Evolutionary conservation across 2,329 filamentous ascomycete genomes (phyloP), one percentile per base, ranked within the genome.

Genomic region (Cladosporium sp.): DNA sequence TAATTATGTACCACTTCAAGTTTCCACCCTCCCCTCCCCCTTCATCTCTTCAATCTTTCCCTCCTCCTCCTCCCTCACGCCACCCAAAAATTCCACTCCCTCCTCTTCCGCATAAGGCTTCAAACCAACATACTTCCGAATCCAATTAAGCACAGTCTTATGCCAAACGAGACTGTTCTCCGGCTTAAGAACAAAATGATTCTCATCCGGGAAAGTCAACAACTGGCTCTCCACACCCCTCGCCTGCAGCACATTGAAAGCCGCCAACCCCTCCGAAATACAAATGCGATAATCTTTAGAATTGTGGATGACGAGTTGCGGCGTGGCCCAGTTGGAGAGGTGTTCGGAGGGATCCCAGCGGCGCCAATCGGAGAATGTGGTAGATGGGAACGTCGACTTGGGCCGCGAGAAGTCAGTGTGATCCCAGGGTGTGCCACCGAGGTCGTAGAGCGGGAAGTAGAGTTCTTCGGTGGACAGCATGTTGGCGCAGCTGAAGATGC

Each of bases 111-210:
- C 69, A 52, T 78, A 75, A n/a, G 75, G 70, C 22, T 78, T 74
- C 59, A 85, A 66, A 1, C 82, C 84, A 2, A 78, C 80, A 68
- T 83, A 80, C 62, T 78, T 78, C 69, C 86, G 86, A 65, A 88
- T 84, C 85, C 89, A 97, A 58, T 84, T 84, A 30, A 97, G 70
- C 15, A 97, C 92, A 59, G 91, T 89, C 58, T 83, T 83, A 69
- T 97, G 92, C 94, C 94, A 97, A 19, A 95, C 82, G 17, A 97
- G 77, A 3, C 87, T 89, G 73, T 97, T 97, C 75, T 97, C 93
- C 0, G 88, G 90, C 72, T 96, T 96, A 56, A 96, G 70, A 3
- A 97, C 92, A 90, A 90, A 88, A 66, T 89, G 87, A 52, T 86
- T 85, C 73, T 91, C 88, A 69, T 90, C 91, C 0, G 90, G 89